Base-by-base conservation (phyloP, 2,329 filamentous ascomycete species). In the Sclerotinia glacialis region DNA sequence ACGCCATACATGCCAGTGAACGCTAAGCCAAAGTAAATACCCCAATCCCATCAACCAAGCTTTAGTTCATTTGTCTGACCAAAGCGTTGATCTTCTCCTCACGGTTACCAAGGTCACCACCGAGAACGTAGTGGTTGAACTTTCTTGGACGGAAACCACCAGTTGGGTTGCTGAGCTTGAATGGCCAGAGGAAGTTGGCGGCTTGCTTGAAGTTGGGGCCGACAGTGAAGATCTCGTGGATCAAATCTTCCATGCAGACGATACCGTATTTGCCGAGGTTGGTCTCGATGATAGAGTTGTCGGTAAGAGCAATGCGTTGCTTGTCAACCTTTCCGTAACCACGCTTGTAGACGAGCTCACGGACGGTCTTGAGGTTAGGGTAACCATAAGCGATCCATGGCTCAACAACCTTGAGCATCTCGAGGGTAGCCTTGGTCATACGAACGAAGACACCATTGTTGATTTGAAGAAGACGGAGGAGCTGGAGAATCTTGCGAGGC, bases 201-300 rank as follows among this genome's bases (percentile, higher is more conserved):
- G 92, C 93, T 86, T 97, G 93, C 90, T 97, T 98, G 91, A 95
- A 96, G 89, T 98, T 98, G 85, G 94, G 94, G 80, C 95, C 94
- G 74, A 98, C 95, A 68, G 93, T 96, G 88, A 88, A 94, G 85
- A 96, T 97, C 87, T 99, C 95, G 87, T 99, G 95, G 82, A 99
- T 93, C 75, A 99, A 85, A 84, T 99, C 95, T 86, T 99, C 95
- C 81, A 98, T 92, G 80, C 95, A 99, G 85, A 99, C 92, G 78
- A 99, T 97, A 81, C 93, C 95, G 85, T 93, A 97, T 87, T 97
- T 92, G 84, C 93, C 94, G 75, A 99, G 91, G 84, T 87, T 88
- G 84, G 94, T 89, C 88, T 99, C 95, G 74, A 99, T 93, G 81
- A 99, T 90, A 80, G 93, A 84, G 86, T 99, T 98, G 88, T 99